Conservation (phyloP, 768 basidiomycete species). For the Rhodotorula toruloides region DNA sequence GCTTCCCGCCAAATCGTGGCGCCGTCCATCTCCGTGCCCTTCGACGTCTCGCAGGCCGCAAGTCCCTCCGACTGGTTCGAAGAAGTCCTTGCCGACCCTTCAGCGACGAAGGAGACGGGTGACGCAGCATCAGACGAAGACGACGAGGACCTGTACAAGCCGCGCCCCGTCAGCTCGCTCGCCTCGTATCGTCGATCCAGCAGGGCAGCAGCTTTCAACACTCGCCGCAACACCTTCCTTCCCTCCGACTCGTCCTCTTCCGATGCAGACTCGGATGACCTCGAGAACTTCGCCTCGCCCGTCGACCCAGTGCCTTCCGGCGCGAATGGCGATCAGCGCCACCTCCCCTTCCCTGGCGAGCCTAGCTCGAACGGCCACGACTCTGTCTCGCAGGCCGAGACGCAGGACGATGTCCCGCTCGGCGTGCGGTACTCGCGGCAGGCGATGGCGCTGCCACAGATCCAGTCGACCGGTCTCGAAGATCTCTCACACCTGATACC, state of each 20-base stretch:
- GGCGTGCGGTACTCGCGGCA: constrained; percentile 22
- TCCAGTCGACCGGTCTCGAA: not conserved
- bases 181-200: too few species aligned
- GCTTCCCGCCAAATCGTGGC: not conserved
- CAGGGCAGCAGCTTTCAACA: too few species aligned
- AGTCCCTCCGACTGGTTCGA: constrained; percentile 19
- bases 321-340: not conserved
- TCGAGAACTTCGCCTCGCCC: too few species aligned
- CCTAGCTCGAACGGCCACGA: constrained; percentile 18
- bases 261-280: not conserved
- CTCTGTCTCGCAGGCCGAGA: not conserved
- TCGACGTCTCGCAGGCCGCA: not conserved
- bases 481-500: too few species aligned
- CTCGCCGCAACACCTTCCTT: not conserved
- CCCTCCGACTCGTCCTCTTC: not conserved
- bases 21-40: constrained; percentile 30
- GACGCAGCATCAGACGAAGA: constrained; percentile 2
- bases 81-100: not conserved
- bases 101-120: not conserved
- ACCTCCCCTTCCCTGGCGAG: constrained; percentile 22
- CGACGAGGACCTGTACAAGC: not conserved
- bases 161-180: constrained; percentile 12
- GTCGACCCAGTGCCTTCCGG: not conserved
- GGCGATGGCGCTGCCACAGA: not conserved
- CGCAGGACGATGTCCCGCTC: constrained; percentile 18